These are phyloP conservation scores for Magnusiomyces fungicola DNA, from an alignment of 1,139 yeast genomes.

Conservation along the genomic window DNA sequence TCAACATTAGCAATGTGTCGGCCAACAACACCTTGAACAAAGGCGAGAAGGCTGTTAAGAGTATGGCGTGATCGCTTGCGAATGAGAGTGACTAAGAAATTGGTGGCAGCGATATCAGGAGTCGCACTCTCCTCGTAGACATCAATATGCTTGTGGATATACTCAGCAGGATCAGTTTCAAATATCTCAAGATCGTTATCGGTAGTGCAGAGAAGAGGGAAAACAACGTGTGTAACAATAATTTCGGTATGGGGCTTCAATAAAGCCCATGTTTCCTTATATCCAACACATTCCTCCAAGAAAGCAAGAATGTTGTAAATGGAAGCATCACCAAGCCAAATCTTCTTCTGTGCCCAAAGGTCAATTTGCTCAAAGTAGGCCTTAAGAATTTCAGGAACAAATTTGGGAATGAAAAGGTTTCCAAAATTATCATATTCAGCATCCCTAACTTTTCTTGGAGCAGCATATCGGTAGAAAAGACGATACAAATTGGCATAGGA, in stretches of 20 bases:
- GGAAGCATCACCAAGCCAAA: constrained; percentile 66
- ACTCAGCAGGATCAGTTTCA: constrained; percentile 87
- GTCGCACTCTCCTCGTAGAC: constrained; percentile 64
- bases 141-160: constrained; percentile 73
- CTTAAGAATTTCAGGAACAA: constrained; percentile 66
- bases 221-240: constrained; percentile 64
- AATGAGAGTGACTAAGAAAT: constrained; percentile 64
- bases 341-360: constrained; percentile 55
- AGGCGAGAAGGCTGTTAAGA: constrained; percentile 56
- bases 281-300: constrained; percentile 61
- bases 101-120: constrained; percentile 76
- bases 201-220: constrained; percentile 68
- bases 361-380: constrained; percentile 61
- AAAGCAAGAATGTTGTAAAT: constrained; percentile 63
- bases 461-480: constrained; percentile 68
- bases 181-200: constrained; percentile 66
- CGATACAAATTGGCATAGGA: constrained; percentile 72
- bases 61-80: constrained; percentile 57
- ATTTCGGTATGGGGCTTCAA: constrained; percentile 64
- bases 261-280: constrained; percentile 61
- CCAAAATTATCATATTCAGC: constrained; percentile 31
- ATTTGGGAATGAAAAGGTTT: constrained; percentile 35
- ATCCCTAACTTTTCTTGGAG: constrained; percentile 28
- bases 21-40: constrained; percentile 51
- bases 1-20: constrained; percentile 36